Percentiles rank a stretch among this genome's conserved stretches.
Evolutionary conservation across 352 stramenopile species (phyloP).

Genomic region (Sclerospora graminicola): DNA sequence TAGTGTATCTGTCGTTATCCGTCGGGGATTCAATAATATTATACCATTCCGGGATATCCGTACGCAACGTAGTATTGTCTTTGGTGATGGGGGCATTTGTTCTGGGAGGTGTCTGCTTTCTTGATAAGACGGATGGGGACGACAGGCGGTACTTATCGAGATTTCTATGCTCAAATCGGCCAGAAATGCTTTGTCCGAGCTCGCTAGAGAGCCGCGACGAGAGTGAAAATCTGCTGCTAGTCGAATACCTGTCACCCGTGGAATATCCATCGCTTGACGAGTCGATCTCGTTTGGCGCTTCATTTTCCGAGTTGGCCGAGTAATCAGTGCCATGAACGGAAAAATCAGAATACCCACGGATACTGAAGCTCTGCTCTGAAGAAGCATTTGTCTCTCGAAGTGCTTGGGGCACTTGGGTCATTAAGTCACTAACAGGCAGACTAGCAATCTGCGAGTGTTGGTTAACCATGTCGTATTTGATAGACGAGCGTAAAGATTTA

Average conservation of each 20-base stretch:
- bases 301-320: slow-evolving; percentile 10
- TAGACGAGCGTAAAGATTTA: slow-evolving; percentile 11
- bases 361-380: slow-evolving; percentile 16
- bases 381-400: slow-evolving; percentile 15
- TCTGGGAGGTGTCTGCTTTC: slow-evolving; percentile 13
- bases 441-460: slow-evolving; percentile 11
- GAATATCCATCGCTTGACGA: slow-evolving; percentile 14
- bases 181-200: slow-evolving; percentile 12
- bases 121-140: slow-evolving; percentile 18
- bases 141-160: slow-evolving; percentile 30
- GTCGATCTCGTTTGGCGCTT: slow-evolving; percentile 9
- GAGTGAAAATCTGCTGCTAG: slow-evolving; percentile 13
- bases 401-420: neutral
- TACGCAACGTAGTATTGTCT: slow-evolving; percentile 11
- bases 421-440: slow-evolving; percentile 1
- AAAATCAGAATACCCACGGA: slow-evolving; percentile 19
- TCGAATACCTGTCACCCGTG: slow-evolving; percentile 9
- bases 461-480: slow-evolving; percentile 15
- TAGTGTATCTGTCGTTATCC: slow-evolving; percentile 27
- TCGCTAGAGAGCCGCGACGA: slow-evolving; percentile 22
- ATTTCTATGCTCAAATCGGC: slow-evolving; percentile 9
- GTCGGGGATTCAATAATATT: slow-evolving; percentile 42
- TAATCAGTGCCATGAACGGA: slow-evolving; percentile 7
- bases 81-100: neutral
- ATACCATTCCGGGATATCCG: slow-evolving; percentile 35